A percentile compares a stretch with the other conserved stretches of the same genome.
These are phyloP conservation scores for Aspergillus japonicus DNA, from an alignment of 2,329 filamentous ascomycete species.

Conservation along the genomic window DNA sequence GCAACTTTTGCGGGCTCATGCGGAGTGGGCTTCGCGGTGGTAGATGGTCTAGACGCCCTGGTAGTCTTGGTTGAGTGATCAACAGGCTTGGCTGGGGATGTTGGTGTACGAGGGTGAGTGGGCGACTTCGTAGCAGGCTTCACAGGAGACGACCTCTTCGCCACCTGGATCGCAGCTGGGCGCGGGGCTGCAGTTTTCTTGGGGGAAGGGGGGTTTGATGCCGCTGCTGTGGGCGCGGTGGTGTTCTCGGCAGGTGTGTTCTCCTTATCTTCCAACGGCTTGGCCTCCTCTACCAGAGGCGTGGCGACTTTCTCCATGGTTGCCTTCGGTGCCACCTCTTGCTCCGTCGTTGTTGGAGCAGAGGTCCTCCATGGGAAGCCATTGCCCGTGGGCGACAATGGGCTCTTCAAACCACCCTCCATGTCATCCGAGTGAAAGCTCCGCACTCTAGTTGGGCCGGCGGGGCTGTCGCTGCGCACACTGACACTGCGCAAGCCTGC, in stretches of 20 bases:
- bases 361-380: constrained; percentile 19
- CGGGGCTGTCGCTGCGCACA: constrained; percentile 34
- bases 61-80: constrained; percentile 19
- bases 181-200: constrained; percentile 33
- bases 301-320: constrained; percentile 2
- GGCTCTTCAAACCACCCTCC: constrained; percentile 31
- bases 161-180: constrained; percentile 31
- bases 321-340: constrained; percentile 14
- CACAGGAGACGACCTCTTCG: constrained; percentile 20
- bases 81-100: constrained; percentile 22
- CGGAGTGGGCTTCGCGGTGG: constrained; percentile 27
- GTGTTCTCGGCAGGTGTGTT: constrained; percentile 12
- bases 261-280: constrained; percentile 21
- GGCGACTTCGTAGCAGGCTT: constrained; percentile 23
- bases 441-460: constrained; percentile 28
- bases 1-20: constrained; percentile 30
- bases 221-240: constrained; percentile 8
- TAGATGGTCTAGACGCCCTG: constrained; percentile 26
- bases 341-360: constrained; percentile 11
- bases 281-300: constrained; percentile 8
- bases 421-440: constrained; percentile 33
- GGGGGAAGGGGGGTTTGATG: constrained; percentile 11
- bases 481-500: constrained; percentile 45
- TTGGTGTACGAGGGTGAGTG: constrained; percentile 20
- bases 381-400: constrained; percentile 29